These are phyloP conservation scores for Scopulariopsis brevicaulis DNA, from an alignment of 2,329 filamentous ascomycete species.

Conservation along the genomic window DNA sequence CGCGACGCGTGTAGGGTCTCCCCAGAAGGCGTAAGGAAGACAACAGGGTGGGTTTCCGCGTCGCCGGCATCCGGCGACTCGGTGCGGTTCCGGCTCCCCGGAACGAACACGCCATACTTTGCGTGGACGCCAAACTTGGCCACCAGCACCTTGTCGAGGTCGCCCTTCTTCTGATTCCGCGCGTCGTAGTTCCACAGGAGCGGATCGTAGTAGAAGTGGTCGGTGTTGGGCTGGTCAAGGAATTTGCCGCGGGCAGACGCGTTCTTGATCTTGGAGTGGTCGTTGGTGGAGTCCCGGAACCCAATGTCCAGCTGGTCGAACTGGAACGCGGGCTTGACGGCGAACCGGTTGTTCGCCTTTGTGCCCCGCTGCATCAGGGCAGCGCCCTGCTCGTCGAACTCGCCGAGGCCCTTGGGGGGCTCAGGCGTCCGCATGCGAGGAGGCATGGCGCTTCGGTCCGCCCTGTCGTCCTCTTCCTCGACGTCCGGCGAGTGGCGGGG, in stretches of 20 bases:
- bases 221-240: conserved; percentile 40
- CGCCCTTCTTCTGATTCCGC: conserved; percentile 31
- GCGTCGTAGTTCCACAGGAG: conserved; percentile 41
- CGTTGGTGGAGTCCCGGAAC: conserved; percentile 47
- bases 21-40: conserved; percentile 35
- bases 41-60: conserved; percentile 33
- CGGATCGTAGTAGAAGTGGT: conserved; percentile 41
- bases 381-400: conserved; percentile 40
- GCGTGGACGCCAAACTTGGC: conserved; percentile 39
- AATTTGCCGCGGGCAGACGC: conserved; percentile 41
- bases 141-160: conserved; percentile 38
- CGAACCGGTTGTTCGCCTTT: conserved; percentile 38
- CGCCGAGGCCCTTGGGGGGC: conserved; percentile 25
- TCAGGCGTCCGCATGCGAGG: conserved; percentile 25
- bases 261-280: conserved; percentile 39
- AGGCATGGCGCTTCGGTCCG: conserved; percentile 9
- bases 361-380: conserved; percentile 31
- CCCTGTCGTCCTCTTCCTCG: conserved; percentile 6
- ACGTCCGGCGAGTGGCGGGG: conserved; percentile 5
- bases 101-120: conserved; percentile 38
- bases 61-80: conserved; percentile 27
- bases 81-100: conserved; percentile 30
- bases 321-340: conserved; percentile 34
- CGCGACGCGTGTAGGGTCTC: conserved; percentile 37
- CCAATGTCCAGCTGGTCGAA: conserved; percentile 45